Evolutionary conservation across 1,139 yeast genomes (phyloP).

Genomic region (Yamadazyma dushanensis): DNA sequence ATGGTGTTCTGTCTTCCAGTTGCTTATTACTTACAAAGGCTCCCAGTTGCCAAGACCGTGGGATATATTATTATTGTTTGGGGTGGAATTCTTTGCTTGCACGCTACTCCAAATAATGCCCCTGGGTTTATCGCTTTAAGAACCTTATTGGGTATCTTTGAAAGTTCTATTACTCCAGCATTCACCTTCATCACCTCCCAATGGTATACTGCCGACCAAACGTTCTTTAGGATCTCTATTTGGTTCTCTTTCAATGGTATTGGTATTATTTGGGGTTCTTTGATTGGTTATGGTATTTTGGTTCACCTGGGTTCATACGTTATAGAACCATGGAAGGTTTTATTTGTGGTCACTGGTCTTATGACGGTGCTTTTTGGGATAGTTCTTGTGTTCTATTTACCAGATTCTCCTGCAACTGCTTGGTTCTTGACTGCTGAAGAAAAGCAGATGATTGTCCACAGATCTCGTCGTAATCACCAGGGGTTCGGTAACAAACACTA

Average conservation of each 20-base stretch:
- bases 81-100: conserved; percentile 31
- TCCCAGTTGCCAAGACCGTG: conserved; percentile 31
- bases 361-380: conserved; percentile 29
- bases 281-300: conserved; percentile 26
- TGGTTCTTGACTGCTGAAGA: conserved; percentile 49
- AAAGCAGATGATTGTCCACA: conserved; percentile 35
- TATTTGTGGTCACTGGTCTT: conserved; percentile 33
- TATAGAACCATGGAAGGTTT: conserved; percentile 32
- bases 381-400: conserved; percentile 25
- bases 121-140: conserved; percentile 33
- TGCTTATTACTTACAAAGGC: conserved; percentile 37
- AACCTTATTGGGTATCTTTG: conserved; percentile 51
- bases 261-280: conserved; percentile 28
- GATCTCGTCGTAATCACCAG: conserved; percentile 42
- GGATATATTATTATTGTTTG: conserved; percentile 26
- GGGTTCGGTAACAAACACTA: conserved; percentile 58
- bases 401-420: conserved; percentile 31
- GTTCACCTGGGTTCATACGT: conserved; percentile 17
- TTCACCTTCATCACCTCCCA: conserved; percentile 49
- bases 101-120: conserved; percentile 26
- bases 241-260: conserved; percentile 36
- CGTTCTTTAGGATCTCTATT: conserved; percentile 23
- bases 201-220: conserved; percentile 28
- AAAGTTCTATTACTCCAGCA: conserved; percentile 56
- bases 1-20: conserved; percentile 51